phyloP scores from a whole-genome alignment of 2,329 filamentous ascomycete species.

The Monosporascus cannonballus region DNA sequence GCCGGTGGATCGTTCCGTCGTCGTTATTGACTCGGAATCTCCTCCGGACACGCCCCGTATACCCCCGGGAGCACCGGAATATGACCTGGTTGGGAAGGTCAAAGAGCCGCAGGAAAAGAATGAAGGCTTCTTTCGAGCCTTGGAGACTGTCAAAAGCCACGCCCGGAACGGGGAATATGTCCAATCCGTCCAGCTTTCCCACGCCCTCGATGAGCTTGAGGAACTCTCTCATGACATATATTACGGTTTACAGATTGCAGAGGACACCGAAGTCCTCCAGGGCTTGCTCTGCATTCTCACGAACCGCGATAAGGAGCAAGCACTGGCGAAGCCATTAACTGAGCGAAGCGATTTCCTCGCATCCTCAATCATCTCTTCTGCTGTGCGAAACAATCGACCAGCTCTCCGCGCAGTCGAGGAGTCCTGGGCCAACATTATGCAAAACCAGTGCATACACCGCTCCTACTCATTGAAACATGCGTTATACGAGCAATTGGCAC shows the following conservation, averaged over 20 bases:
- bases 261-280: slow-evolving; percentile 46
- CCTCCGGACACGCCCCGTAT: slow-evolving; percentile 27
- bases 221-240: slow-evolving; percentile 65
- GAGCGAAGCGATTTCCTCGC: slow-evolving; percentile 41
- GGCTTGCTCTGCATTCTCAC: slow-evolving; percentile 53
- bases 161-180: slow-evolving; percentile 16
- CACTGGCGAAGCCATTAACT: slow-evolving; percentile 13
- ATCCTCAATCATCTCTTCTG: slow-evolving; percentile 49
- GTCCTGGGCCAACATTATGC: slow-evolving; percentile 39
- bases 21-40: slow-evolving; percentile 47
- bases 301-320: slow-evolving; percentile 16
- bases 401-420: slow-evolving; percentile 47
- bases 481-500: slow-evolving; percentile 37
- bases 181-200: slow-evolving; percentile 31
- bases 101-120: slow-evolving; percentile 41
- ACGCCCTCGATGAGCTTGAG: slow-evolving; percentile 50
- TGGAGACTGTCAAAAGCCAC: slow-evolving; percentile 44
- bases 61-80: slow-evolving; percentile 46
- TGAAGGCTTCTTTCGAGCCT: slow-evolving; percentile 38
- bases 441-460: slow-evolving; percentile 27
- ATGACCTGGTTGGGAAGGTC: slow-evolving; percentile 51
- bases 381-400: slow-evolving; percentile 60
- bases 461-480: slow-evolving; percentile 26
- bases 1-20: slow-evolving; percentile 44
- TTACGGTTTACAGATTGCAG: slow-evolving; percentile 58